Base-by-base conservation (phyloP, 345 rosid species). In the Fremontodendron californicum region DNA sequence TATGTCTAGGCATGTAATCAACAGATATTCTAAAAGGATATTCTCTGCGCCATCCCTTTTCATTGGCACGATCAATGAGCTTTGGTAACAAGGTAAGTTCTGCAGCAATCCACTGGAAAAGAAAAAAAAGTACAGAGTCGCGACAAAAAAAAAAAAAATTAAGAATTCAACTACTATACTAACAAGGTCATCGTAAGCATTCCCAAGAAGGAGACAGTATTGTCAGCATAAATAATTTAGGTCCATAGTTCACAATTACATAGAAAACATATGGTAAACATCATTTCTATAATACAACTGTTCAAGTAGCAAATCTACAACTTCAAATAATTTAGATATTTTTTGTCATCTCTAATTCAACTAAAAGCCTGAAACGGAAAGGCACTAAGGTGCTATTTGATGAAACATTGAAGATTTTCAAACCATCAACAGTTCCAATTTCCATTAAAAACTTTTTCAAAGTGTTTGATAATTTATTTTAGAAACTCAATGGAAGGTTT, bases 31-130 rank as follows among this genome's bases (percentile, higher is more conserved):
- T 3, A 40, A 77, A 88, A 92, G 97, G 97, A 94, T 94, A 94
- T 94, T 94, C 98, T 90, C 79, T 89, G 68, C 94, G 93, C 96
- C 92, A 89, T 68, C 98, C 97, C 84, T 94, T 93, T 81, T 92
- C 97, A 82, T 86, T 94, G 78, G 97, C 94, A 79, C 79, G 88
- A 76, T 85, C 87, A 76, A 94, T 93, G 46, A 78, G 90, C 75
- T 81, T 87, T 77, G 88, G 82, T 78, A 94, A 80, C 83, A 83
- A 71, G 67, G 80, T 83, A 77, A 90, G 82, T 87, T 94, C 93
- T 61, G 83, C 79, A 25, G 71, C 81, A 81, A 94, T 81, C 97
- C 97, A 90, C 98, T 94, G 84, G 55, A n/a, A n/a, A n/a, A n/a
- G n/a, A n/a, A 37, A 46, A 29, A 23, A 60, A 68, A 48, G 27